Conservation (phyloP, 176 grass and related monocot genomes). For the Saccharum spontaneum region DNA sequence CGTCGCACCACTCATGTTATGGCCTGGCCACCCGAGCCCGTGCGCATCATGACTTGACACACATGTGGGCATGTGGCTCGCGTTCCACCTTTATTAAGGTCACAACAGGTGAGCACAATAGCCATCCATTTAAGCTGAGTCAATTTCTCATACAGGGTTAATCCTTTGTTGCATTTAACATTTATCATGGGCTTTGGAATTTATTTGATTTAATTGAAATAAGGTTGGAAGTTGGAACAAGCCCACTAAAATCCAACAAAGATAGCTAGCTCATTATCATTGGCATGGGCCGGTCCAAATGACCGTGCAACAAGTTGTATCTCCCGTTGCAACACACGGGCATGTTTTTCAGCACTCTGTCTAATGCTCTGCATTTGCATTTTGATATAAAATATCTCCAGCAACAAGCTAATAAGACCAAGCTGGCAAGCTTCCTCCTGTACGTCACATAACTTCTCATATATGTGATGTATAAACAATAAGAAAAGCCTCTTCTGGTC, state of each 20-base stretch:
- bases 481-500: background rate
- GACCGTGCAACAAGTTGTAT: background rate
- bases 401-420: conserved; percentile 9
- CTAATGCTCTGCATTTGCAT: conserved; percentile 13
- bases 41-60: background rate
- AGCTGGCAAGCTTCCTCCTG: background rate
- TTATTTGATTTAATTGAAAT: background rate
- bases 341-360: conserved; percentile 1
- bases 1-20: background rate
- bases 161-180: background rate
- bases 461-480: conserved; percentile 9
- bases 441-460: conserved; percentile 3
- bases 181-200: background rate
- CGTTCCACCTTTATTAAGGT: background rate
- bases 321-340: background rate
- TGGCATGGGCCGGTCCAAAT: background rate
- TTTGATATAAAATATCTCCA: conserved; percentile 14
- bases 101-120: background rate
- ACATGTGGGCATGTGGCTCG: background rate
- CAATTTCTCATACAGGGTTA: background rate
- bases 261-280: background rate
- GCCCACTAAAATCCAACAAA: background rate
- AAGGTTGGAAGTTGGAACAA: background rate
- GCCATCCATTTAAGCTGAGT: background rate
- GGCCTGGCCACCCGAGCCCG: background rate